phyloP scores from a whole-genome alignment of 1,139 yeast species.

The Entelexis sorbosivorans region DNA sequence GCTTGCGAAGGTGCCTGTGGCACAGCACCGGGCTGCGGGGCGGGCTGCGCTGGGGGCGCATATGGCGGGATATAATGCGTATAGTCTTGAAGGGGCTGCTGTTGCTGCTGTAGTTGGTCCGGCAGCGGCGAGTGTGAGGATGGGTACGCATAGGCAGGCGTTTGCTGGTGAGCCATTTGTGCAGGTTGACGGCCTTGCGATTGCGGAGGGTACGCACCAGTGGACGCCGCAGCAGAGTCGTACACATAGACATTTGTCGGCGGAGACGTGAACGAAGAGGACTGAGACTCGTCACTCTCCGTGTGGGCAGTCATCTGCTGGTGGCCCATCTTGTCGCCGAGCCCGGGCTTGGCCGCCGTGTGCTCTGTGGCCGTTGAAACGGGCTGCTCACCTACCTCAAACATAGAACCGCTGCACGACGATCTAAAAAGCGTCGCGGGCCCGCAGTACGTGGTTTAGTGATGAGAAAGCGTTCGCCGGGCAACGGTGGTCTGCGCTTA shows the following conservation, averaged over 20 bases:
- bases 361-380: not conserved
- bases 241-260: not conserved
- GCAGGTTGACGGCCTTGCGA: not conserved
- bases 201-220: not conserved
- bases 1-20: not conserved
- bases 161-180: not conserved
- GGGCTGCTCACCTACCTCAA: constrained; percentile 2
- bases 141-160: not conserved
- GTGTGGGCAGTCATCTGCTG: not conserved
- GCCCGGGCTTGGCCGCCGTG: not conserved
- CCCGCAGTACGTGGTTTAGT: not conserved
- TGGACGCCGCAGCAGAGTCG: not conserved
- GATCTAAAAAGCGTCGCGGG: not conserved
- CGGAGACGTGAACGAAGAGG: constrained; percentile 4
- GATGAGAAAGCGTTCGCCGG: not conserved
- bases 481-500: not conserved
- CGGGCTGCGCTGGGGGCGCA: not conserved
- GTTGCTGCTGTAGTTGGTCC: not conserved
- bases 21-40: not conserved
- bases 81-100: not conserved
- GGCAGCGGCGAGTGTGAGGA: not conserved
- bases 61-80: not conserved
- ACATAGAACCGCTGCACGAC: not conserved
- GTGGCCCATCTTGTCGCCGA: not conserved
- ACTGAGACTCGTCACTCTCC: constrained; percentile 4